phyloP scores from a whole-genome alignment of 345 rosid species.

The Rhodamnia rubescens region DNA sequence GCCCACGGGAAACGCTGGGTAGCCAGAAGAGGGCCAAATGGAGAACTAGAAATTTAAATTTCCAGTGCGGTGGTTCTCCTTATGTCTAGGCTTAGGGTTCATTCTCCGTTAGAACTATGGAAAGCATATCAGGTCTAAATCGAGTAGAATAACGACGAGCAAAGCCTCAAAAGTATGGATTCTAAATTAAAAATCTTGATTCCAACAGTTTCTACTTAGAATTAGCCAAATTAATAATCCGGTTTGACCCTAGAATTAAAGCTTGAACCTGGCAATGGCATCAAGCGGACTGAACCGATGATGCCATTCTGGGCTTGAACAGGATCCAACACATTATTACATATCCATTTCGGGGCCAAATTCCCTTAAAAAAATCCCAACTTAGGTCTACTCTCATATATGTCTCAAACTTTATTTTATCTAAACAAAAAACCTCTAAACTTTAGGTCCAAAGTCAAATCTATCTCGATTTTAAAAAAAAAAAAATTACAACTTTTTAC shows the following conservation, averaged over 20 bases:
- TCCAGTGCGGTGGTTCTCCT: neutral
- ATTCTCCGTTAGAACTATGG: neutral
- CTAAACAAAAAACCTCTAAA: no score
- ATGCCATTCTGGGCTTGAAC: neutral
- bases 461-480: no score
- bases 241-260: neutral
- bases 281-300: neutral
- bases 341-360: no score
- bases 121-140: neutral
- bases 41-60: neutral
- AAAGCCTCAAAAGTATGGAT: neutral
- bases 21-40: neutral
- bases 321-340: neutral
- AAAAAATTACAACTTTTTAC: no score
- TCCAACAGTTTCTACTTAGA: neutral
- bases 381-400: no score
- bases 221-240: neutral
- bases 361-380: no score
- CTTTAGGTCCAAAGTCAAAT: no score
- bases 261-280: neutral
- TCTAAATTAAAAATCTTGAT: neutral
- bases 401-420: no score
- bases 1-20: neutral
- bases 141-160: neutral
- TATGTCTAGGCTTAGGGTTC: neutral